Percentiles rank a stretch among this genome's conserved stretches.
Evolutionary conservation across 179 eudicot genomes (phyloP).

Genomic region (Sideroxylon spinosum): DNA sequence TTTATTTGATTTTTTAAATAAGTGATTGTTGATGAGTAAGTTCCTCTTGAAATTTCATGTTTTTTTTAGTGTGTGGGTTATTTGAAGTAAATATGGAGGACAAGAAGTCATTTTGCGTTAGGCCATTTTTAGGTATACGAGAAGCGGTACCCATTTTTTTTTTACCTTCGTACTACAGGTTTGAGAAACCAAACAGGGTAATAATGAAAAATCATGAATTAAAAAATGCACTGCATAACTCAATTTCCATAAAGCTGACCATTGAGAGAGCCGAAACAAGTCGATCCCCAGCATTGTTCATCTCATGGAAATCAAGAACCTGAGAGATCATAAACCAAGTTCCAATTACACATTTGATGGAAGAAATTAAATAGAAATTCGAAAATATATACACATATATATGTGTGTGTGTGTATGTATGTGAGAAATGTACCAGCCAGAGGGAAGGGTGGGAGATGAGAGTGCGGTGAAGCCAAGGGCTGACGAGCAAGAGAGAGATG

Average conservation of each 20-base stretch:
- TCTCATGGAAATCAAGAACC: constrained; percentile 86
- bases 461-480: constrained; percentile 58
- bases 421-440: constrained; percentile 53
- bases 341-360: background rate
- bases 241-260: constrained; percentile 37
- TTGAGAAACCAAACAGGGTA: background rate
- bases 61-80: no score
- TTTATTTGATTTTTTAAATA: no score
- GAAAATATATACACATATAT: background rate
- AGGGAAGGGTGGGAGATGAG: constrained; percentile 64
- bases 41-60: no score
- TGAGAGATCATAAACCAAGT: constrained; percentile 20
- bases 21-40: no score
- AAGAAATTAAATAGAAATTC: background rate
- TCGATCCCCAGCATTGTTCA: constrained; percentile 67
- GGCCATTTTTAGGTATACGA: no score
- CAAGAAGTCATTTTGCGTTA: no score
- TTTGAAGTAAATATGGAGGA: no score
- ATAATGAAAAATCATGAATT: background rate
- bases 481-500: constrained; percentile 57
- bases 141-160: no score
- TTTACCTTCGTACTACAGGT: background rate
- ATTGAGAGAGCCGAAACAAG: constrained; percentile 75
- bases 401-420: background rate
- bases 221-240: background rate